Percentiles rank a stretch among this genome's conserved stretches.
Conservation (phyloP, 495 filamentous ascomycete genomes). For the Articulospora tetracladia region DNA sequence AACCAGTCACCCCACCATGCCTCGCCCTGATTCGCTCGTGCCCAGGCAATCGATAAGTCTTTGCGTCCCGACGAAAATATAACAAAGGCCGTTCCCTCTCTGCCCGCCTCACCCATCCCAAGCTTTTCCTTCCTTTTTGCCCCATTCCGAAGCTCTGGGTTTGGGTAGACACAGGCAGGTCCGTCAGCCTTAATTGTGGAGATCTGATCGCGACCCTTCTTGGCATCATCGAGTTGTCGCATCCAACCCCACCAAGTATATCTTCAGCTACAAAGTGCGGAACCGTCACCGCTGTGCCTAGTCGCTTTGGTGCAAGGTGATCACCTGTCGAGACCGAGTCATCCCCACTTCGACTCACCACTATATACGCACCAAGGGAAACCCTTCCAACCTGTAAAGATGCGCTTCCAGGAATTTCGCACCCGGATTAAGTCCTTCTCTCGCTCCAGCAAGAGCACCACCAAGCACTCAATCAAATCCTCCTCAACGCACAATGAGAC, state of each 20-base stretch:
- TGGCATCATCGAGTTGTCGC: background rate
- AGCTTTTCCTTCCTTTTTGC: background rate
- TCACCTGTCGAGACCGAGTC: background rate
- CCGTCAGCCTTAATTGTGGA: background rate
- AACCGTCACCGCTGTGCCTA: background rate
- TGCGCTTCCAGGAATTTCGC: conserved; percentile 20
- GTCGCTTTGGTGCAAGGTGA: background rate
- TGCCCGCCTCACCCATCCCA: background rate
- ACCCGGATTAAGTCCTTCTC: conserved; percentile 11
- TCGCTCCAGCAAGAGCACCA: conserved; percentile 10
- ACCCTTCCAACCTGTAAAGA: background rate
- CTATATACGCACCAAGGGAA: background rate
- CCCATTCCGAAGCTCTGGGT: background rate
- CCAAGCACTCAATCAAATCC: background rate
- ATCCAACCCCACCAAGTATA: background rate
- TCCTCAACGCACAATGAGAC: conserved; percentile 6
- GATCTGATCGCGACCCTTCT: background rate
- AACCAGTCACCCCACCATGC: conserved; percentile 4
- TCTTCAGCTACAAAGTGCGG: background rate
- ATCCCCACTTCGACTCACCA: background rate
- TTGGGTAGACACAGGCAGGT: no score
- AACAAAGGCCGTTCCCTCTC: background rate
- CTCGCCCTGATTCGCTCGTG: background rate
- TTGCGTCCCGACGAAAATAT: background rate
- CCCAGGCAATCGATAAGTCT: background rate